Conservation (phyloP, 805 yeast species). For the Starmerella bacillaris region DNA sequence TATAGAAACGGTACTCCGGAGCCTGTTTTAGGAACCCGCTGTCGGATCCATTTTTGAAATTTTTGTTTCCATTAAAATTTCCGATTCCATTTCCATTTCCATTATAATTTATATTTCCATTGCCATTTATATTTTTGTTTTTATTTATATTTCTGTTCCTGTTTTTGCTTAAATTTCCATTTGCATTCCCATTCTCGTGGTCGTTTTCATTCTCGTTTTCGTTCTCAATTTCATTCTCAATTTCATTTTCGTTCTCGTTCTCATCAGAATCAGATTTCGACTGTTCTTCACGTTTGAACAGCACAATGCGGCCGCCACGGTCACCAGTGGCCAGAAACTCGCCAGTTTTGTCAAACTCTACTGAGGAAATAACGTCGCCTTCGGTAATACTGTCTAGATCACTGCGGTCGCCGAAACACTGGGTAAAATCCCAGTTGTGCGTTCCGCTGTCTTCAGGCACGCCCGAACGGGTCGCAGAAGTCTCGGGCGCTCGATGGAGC, state of each 20-base stretch:
- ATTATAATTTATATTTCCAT: no score
- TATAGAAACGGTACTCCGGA: constrained; percentile 73
- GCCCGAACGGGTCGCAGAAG: no score
- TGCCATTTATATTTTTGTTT: no score
- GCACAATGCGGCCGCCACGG: constrained; percentile 92
- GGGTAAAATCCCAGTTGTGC: constrained; percentile 68
- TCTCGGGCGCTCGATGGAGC: no score
- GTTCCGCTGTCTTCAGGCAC: constrained; percentile 18
- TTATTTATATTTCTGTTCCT: no score
- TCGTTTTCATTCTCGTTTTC: no score
- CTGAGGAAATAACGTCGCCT: constrained; percentile 92
- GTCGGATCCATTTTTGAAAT: neutral
- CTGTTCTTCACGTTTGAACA: constrained; percentile 69
- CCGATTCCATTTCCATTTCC: no score
- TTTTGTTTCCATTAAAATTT: no score
- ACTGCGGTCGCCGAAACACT: constrained; percentile 97
- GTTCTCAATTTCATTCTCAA: no score
- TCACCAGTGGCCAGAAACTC: constrained; percentile 96
- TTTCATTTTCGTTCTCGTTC: no score
- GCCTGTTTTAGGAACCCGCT: no score
- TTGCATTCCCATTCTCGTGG: neutral
- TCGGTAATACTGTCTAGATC: constrained; percentile 90
- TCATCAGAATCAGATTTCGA: neutral
- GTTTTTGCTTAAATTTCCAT: neutral
- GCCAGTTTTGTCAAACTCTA: constrained; percentile 89